Conservation (phyloP, 192 early-diverging fungal species). For the Irineochytrium annulatum region DNA sequence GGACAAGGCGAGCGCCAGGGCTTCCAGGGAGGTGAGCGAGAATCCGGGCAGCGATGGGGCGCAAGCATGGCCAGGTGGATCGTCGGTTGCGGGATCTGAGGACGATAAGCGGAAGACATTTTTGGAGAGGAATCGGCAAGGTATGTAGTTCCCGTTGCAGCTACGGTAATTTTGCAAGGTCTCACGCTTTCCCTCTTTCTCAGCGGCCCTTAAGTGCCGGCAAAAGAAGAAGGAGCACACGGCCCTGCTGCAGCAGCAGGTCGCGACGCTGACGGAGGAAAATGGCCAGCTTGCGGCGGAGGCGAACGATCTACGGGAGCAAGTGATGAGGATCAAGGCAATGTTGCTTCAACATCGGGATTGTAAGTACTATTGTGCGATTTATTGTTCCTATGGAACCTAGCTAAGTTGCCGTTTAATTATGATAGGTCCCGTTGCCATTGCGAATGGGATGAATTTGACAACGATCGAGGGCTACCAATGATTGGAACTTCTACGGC, state of each 20-base stretch:
- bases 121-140: constrained; percentile 84
- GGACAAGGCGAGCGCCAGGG: no score
- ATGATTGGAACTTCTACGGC: no score
- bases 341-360: constrained; percentile 74
- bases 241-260: constrained; percentile 65
- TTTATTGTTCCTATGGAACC: no score
- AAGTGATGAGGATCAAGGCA: constrained; percentile 69
- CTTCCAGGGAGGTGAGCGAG: no score
- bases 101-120: constrained; percentile 76
- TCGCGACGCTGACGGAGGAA: constrained; percentile 56
- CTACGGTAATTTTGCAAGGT: background rate
- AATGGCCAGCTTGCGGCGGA: constrained; percentile 62
- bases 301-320: constrained; percentile 60
- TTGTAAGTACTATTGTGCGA: constrained; percentile 35
- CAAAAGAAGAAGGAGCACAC: constrained; percentile 92
- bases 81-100: no score
- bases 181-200: constrained; percentile 2
- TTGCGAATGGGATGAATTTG: constrained; percentile 22
- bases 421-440: background rate
- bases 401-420: no score
- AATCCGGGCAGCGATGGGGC: no score
- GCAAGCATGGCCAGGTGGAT: no score
- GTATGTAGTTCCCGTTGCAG: constrained; percentile 30
- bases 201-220: constrained; percentile 86
- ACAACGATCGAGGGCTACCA: constrained; percentile 23